phyloP scores from a whole-genome alignment of 495 filamentous ascomycete genomes.

The Penicillium psychrofluorescens region DNA sequence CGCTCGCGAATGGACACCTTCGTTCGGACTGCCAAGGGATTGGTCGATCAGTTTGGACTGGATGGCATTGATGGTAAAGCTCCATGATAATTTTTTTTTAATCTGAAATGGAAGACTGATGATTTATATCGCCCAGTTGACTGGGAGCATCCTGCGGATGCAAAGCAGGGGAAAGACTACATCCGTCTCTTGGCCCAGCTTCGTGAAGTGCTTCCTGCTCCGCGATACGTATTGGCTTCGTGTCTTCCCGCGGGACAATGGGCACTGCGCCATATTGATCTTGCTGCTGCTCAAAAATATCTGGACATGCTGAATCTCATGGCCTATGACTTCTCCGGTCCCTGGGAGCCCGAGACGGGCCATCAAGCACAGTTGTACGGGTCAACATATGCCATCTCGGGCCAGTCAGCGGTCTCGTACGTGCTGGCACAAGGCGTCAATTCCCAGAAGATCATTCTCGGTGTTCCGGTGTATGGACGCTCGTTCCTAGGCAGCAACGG shows the following conservation, averaged over 20 bases:
- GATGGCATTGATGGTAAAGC: conserved; percentile 76
- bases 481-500: conserved; percentile 65
- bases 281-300: conserved; percentile 53
- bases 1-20: conserved; percentile 58
- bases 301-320: conserved; percentile 79
- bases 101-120: background rate
- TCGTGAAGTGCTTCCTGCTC: conserved; percentile 64
- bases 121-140: conserved; percentile 51
- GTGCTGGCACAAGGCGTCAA: conserved; percentile 61
- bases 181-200: conserved; percentile 61
- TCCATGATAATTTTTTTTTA: no score
- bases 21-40: conserved; percentile 57
- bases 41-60: conserved; percentile 68
- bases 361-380: conserved; percentile 78
- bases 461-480: conserved; percentile 73
- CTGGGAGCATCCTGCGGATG: conserved; percentile 78
- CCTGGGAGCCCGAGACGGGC: conserved; percentile 62
- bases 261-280: conserved; percentile 69
- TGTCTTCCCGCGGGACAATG: conserved; percentile 73
- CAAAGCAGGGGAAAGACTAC: conserved; percentile 65
- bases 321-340: conserved; percentile 82
- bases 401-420: conserved; percentile 59
- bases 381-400: conserved; percentile 47
- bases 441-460: conserved; percentile 66
- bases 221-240: conserved; percentile 69